Evolutionary conservation across 2,329 filamentous ascomycete genomes (phyloP).

Genomic region (Sporothrix variecibatus): DNA sequence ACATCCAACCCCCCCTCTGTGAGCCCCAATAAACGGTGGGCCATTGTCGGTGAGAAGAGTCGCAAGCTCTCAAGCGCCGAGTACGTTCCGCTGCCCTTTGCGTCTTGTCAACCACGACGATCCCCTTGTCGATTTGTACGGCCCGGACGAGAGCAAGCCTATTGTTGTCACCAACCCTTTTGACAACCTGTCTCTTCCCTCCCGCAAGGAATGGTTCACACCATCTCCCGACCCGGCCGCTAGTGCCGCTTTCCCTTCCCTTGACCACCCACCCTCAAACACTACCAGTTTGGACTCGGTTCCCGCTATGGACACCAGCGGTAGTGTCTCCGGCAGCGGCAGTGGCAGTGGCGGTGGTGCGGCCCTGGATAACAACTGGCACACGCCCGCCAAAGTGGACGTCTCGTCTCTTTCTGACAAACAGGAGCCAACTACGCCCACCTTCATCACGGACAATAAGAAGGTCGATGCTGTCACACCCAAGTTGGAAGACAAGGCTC

Average conservation of each 20-base stretch:
- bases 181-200: neutral
- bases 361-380: neutral
- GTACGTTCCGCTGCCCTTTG: neutral
- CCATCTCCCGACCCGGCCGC: neutral
- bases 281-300: neutral
- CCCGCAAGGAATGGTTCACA: neutral
- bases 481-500: neutral
- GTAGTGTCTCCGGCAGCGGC: neutral
- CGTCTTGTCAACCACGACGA: neutral
- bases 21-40: constrained; percentile 12
- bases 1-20: neutral
- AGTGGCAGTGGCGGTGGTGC: neutral
- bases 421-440: neutral
- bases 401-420: neutral
- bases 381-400: neutral
- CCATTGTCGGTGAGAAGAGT: neutral
- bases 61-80: neutral
- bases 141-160: neutral
- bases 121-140: neutral
- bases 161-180: neutral
- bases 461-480: neutral
- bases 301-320: neutral
- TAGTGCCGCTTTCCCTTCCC: neutral
- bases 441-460: neutral
- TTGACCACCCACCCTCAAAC: neutral